phyloP scores from a whole-genome alignment of 1,284 basidiomycete species.

The Ceratobasidium sp. region DNA sequence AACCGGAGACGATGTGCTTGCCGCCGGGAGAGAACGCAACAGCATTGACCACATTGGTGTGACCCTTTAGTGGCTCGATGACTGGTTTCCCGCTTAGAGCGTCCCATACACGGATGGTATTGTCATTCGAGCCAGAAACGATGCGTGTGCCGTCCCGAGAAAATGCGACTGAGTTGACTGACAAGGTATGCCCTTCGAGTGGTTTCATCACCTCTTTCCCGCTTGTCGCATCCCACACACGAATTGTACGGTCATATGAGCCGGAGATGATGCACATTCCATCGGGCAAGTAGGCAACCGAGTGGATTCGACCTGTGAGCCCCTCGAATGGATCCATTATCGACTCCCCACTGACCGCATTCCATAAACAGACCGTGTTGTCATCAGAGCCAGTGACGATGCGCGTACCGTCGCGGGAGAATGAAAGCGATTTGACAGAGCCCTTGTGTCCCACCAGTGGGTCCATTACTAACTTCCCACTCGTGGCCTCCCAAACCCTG shows the following conservation, averaged over 20 bases:
- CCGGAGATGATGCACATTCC: no score
- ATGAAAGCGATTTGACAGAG: neutral
- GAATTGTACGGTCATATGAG: no score
- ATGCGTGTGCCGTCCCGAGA: no score
- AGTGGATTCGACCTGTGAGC: slow-evolving; percentile 29
- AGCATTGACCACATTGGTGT: no score
- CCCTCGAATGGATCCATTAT: slow-evolving; percentile 38
- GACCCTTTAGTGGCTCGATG: no score
- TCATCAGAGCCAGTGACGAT: neutral
- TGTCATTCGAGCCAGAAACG: neutral
- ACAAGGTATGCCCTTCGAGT: no score
- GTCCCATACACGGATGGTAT: slow-evolving; percentile 27
- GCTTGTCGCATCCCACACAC: no score
- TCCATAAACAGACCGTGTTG: neutral
- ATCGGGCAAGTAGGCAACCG: slow-evolving; percentile 15
- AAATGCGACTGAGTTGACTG: no score
- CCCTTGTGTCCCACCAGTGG: neutral
- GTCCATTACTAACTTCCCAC: neutral
- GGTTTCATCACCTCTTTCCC: no score
- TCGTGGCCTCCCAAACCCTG: neutral
- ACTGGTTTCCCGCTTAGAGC: no score
- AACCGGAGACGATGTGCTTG: no score
- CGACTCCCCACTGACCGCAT: neutral
- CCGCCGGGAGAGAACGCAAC: no score
- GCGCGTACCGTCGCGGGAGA: neutral